A percentile compares a stretch with the other conserved stretches of the same genome.
Evolutionary conservation across 768 basidiomycete species (phyloP).

Genomic region (Peribolospora baueri): DNA sequence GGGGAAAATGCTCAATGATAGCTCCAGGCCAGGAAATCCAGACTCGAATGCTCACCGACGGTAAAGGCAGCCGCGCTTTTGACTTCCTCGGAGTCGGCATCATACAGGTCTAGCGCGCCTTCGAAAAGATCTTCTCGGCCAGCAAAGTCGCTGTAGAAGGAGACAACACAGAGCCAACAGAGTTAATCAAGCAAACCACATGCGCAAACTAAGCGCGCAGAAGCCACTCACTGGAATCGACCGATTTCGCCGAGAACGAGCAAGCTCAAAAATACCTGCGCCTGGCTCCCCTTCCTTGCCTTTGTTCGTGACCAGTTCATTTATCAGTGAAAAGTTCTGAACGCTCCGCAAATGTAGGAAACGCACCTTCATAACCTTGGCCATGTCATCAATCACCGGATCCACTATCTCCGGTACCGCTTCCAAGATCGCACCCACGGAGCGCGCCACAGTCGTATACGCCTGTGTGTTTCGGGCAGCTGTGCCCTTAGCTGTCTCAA

Average conservation of each 20-base stretch:
- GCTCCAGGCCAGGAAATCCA: neutral
- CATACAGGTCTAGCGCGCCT: slow-evolving; percentile 46
- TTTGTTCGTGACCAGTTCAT: neutral
- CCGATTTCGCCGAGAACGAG: slow-evolving; percentile 82
- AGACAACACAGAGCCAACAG: slow-evolving; percentile 1
- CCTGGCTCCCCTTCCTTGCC: slow-evolving; percentile 28
- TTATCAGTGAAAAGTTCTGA: neutral
- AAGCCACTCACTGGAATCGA: slow-evolving; percentile 44
- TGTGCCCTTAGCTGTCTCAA: slow-evolving; percentile 1
- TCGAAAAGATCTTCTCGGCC: slow-evolving; percentile 54
- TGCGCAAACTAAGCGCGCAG: neutral
- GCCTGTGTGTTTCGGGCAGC: slow-evolving; percentile 10
- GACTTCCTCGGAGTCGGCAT: slow-evolving; percentile 56
- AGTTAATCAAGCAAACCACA: neutral
- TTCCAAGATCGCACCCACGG: slow-evolving; percentile 57
- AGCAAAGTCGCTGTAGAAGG: slow-evolving; percentile 52
- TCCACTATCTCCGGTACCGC: slow-evolving; percentile 46
- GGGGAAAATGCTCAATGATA: neutral
- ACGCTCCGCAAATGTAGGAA: neutral
- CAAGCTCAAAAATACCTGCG: slow-evolving; percentile 53
- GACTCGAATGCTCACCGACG: slow-evolving; percentile 31
- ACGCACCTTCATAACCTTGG: slow-evolving; percentile 49
- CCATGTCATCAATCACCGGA: slow-evolving; percentile 61
- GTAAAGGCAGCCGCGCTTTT: slow-evolving; percentile 84
- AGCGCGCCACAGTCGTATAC: slow-evolving; percentile 49